phyloP scores from a whole-genome alignment of 768 basidiomycete species.

The Butyriboletus loyo region DNA sequence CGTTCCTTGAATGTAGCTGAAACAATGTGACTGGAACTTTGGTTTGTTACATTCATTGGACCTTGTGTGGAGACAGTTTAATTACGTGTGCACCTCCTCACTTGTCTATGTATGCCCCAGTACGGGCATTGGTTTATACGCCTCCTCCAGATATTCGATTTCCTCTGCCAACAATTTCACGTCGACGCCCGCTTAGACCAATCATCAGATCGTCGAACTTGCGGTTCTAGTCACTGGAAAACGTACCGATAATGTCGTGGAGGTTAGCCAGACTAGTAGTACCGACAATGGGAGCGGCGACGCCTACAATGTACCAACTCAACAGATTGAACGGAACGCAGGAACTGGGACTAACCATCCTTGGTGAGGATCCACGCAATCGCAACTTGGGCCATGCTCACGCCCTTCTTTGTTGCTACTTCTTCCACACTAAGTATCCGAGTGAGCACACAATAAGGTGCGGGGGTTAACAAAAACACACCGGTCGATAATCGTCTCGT shows the following conservation, averaged over 20 bases:
- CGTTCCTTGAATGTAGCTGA: background rate
- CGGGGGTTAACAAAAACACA: background rate
- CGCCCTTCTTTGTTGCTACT: slow-evolving; percentile 34
- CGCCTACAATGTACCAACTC: slow-evolving; percentile 13
- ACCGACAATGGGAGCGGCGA: slow-evolving; percentile 46
- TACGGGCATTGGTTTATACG: slow-evolving; percentile 40
- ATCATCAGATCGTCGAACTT: slow-evolving; percentile 3
- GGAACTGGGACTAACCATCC: slow-evolving; percentile 19
- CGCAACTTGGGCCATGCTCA: slow-evolving; percentile 43
- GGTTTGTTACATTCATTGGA: background rate
- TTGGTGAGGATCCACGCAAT: slow-evolving; percentile 39
- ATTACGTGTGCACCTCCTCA: background rate
- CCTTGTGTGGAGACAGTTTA: background rate
- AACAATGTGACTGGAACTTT: background rate
- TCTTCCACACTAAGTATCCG: slow-evolving; percentile 35
- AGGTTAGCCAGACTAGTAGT: slow-evolving; percentile 40
- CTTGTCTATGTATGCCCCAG: slow-evolving; percentile 34
- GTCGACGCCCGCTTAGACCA: slow-evolving; percentile 32
- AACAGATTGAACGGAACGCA: background rate
- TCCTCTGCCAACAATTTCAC: slow-evolving; percentile 49
- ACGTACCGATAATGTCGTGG: slow-evolving; percentile 39
- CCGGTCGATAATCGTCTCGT: slow-evolving; percentile 30
- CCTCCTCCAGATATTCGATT: slow-evolving; percentile 42
- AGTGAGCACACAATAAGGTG: background rate
- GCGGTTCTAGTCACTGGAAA: background rate